Base-by-base conservation (phyloP, 805 yeast genomes). In the Wickerhamiella spandovensis region DNA sequence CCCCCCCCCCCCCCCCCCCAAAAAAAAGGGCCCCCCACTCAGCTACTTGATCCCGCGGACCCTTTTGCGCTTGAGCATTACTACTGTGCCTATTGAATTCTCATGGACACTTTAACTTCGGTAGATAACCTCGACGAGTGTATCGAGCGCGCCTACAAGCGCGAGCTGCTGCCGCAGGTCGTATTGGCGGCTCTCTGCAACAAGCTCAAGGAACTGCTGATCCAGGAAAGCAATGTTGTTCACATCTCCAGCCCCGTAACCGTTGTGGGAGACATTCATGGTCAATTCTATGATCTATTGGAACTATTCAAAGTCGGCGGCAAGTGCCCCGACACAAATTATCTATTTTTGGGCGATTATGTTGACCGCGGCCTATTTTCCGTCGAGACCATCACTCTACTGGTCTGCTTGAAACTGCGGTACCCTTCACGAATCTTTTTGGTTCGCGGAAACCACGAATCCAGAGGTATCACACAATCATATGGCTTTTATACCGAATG, bases 401-500 rank as follows among this genome's bases (percentile, higher is more conserved):
- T 92, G 47, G 77, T 92, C 2, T 82, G 88, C 44, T 68, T 92
- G 56, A 90, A 89, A 64, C 72, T 94, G 52, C 74, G 97, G 58
- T 89, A 86, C 63, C 99, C 99, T 0, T 72, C 75, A 24, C 71
- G 99, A 44, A 81, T 92, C 2, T 80, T 77, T 58, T 69, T 92
- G 48, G 78, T 92, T 7, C 72, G 99, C 50, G 99, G 99, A 12
- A 92, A 92, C 63, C 99, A 92, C 64, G 99, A 92, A 66, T 84
- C 95, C 1, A 72, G 99, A 47, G 97, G 95, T 50, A 90, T 92
- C 59, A 94, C 98, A 5, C 95, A 95, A 56, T 86, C 89, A 64
- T 92, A 92, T 62, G 99, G 99, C 2, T 92, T 92, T 62, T 92
- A 92, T 63, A 80, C 96, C 0, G 99, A 92, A 67, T 92, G 97